phyloP scores from a whole-genome alignment of 2,329 filamentous ascomycete species.

The Colletotrichum caudatum region DNA sequence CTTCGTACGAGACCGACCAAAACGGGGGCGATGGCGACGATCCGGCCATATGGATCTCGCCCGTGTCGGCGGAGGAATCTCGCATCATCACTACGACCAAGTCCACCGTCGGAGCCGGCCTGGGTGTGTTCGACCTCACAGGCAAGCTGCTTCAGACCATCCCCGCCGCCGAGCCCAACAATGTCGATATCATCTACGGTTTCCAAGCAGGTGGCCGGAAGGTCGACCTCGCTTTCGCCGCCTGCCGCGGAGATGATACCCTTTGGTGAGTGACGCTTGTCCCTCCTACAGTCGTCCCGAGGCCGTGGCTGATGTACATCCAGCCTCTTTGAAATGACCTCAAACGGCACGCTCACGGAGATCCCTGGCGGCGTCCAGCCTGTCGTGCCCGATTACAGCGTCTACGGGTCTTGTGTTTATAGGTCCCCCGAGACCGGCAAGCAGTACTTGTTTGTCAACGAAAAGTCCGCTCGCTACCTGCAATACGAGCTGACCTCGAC shows the following conservation, averaged over 20 bases:
- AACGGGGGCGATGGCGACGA: constrained; percentile 61
- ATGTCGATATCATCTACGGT: constrained; percentile 66
- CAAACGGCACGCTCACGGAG: constrained; percentile 56
- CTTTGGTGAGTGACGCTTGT: constrained; percentile 57
- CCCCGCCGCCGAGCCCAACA: constrained; percentile 62
- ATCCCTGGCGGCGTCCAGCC: constrained; percentile 62
- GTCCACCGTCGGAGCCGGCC: constrained; percentile 60
- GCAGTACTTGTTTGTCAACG: constrained; percentile 67
- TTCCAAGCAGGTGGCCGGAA: constrained; percentile 58
- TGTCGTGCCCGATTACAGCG: constrained; percentile 57
- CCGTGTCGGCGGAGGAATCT: constrained; percentile 54
- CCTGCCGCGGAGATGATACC: constrained; percentile 63
- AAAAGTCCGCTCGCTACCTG: constrained; percentile 65
- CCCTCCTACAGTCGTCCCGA: too few relatives aligned
- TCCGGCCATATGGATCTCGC: constrained; percentile 62
- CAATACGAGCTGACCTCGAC: constrained; percentile 62
- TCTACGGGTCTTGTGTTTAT: constrained; percentile 67
- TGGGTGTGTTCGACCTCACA: constrained; percentile 62
- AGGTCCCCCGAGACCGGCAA: constrained; percentile 59
- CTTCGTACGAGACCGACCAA: constrained; percentile 57
- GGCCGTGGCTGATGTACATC: accelerated
- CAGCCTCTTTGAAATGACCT: constrained; percentile 63
- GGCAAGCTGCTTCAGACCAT: constrained; percentile 62
- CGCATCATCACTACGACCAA: constrained; percentile 66
- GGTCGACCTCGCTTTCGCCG: constrained; percentile 63